Conservation (phyloP, 495 filamentous ascomycete genomes). For the Aspergillus affinis region DNA sequence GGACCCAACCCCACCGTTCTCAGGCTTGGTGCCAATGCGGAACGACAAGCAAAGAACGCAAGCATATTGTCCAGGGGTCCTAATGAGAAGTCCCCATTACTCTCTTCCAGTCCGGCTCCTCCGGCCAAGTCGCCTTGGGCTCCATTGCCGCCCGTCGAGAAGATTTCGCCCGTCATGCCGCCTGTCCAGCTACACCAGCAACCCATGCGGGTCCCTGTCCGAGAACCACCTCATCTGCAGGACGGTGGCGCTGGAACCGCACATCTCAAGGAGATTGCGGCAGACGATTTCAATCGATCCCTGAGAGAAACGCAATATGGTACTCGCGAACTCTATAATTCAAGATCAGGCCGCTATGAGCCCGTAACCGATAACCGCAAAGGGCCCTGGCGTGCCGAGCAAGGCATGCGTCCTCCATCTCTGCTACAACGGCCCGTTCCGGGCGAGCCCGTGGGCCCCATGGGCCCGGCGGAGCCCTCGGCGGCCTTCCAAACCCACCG, state of each 20-base stretch:
- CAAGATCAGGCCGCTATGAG: conserved; percentile 90
- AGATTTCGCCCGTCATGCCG: conserved; percentile 64
- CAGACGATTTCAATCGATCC: conserved; percentile 88
- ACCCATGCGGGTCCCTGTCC: conserved; percentile 27
- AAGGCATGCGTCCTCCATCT: conserved; percentile 67
- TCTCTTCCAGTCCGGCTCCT: conserved; percentile 75
- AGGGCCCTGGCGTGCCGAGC: conserved; percentile 65
- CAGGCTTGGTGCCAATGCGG: conserved; percentile 49
- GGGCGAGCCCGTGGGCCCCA: conserved; percentile 60
- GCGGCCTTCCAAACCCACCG: conserved; percentile 86
- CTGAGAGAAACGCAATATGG: conserved; percentile 72
- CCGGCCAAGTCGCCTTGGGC: conserved; percentile 93
- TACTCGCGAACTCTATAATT: conserved; percentile 82
- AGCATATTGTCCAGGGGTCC: conserved; percentile 65
- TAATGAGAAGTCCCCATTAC: conserved; percentile 71
- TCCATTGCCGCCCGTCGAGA: conserved; percentile 77
- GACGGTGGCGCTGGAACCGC: conserved; percentile 34
- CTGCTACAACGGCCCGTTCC: conserved; percentile 71
- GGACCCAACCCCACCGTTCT: conserved; percentile 56
- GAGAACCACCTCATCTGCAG: conserved; percentile 30
- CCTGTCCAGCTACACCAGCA: conserved; percentile 38
- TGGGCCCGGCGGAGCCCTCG: conserved; percentile 83
- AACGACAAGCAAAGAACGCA: conserved; percentile 50
- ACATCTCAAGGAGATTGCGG: conserved; percentile 79
- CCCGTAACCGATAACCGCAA: conserved; percentile 76